Evolutionary conservation across 129 eudicot species (phyloP).

Genomic region (Glebionis coronaria): DNA sequence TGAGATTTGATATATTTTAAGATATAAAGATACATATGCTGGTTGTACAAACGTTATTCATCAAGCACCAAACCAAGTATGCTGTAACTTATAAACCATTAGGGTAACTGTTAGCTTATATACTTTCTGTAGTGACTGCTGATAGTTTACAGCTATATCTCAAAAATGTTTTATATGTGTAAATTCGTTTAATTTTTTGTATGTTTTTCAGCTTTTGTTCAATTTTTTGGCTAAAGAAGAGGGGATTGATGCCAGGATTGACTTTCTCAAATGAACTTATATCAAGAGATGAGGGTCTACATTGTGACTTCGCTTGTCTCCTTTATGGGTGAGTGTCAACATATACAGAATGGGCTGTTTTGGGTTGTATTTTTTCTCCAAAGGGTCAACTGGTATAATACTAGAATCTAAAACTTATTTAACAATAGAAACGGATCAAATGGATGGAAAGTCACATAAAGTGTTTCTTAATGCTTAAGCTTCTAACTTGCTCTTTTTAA

Average conservation of each 20-base stretch:
- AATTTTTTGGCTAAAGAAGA: constrained; percentile 82
- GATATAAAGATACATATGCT: neutral
- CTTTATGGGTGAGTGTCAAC: constrained; percentile 47
- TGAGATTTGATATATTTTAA: neutral
- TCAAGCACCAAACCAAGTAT: neutral
- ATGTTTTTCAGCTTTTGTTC: constrained; percentile 66
- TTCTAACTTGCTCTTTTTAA: too few relatives aligned
- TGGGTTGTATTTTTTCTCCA: too few relatives aligned
- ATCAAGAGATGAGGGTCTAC: constrained; percentile 89
- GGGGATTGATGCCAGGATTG: constrained; percentile 92
- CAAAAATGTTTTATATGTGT: too few relatives aligned
- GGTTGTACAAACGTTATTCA: neutral
- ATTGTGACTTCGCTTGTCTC: constrained; percentile 87
- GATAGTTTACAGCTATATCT: neutral
- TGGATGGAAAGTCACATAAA: too few relatives aligned
- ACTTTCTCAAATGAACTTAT: constrained; percentile 87
- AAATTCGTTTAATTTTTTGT: neutral
- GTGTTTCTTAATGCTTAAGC: too few relatives aligned
- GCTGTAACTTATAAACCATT: neutral
- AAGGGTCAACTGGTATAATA: too few relatives aligned
- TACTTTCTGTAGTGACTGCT: neutral
- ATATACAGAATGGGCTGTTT: too few relatives aligned
- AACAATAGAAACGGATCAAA: neutral
- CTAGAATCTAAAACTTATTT: too few relatives aligned
- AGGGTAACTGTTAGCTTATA: neutral